Evolutionary conservation across 257 asterid species (phyloP).

Genomic region (Rehmannia glutinosa): DNA sequence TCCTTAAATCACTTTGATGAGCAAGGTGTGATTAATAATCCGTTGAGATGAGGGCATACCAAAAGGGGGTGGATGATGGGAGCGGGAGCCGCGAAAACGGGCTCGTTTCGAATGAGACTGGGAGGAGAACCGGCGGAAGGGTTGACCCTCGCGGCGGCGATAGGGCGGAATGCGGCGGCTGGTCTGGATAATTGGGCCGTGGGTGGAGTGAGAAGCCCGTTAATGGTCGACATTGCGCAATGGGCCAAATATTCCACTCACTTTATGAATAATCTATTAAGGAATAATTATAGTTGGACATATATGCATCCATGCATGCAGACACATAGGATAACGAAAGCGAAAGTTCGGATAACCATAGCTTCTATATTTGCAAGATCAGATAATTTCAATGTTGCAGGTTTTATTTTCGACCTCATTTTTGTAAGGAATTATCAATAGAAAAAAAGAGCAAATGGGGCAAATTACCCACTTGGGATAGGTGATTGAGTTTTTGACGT

Average conservation of each 20-base stretch:
- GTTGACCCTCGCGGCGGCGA: slow-evolving; percentile 46
- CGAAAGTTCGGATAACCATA: slow-evolving; percentile 45
- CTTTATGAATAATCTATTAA: slow-evolving; percentile 38
- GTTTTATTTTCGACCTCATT: slow-evolving; percentile 29
- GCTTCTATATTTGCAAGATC: slow-evolving; percentile 62
- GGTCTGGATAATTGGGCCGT: no score
- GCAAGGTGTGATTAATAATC: no score
- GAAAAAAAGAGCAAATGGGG: no score
- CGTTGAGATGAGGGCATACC: no score
- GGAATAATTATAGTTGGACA: no score
- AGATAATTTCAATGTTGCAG: slow-evolving; percentile 48
- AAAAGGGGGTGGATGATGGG: slow-evolving; percentile 72
- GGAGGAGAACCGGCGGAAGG: slow-evolving; percentile 53
- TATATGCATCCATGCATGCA: no score
- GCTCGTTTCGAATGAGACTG: slow-evolving; percentile 76
- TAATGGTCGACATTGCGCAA: slow-evolving; percentile 67
- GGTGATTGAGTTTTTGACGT: no score
- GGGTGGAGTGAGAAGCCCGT: slow-evolving; percentile 37
- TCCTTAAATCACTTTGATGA: no score
- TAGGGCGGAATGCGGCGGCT: slow-evolving; percentile 48
- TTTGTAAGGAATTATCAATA: no score
- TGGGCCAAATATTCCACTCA: neutral
- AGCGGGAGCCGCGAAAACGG: slow-evolving; percentile 89
- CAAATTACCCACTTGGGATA: no score
- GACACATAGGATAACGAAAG: slow-evolving; percentile 64